Evolutionary conservation across 2,329 filamentous ascomycete genomes (phyloP), one percentile per base, ranked within the genome.

Genomic region (Trichophyton schoenleinii): DNA sequence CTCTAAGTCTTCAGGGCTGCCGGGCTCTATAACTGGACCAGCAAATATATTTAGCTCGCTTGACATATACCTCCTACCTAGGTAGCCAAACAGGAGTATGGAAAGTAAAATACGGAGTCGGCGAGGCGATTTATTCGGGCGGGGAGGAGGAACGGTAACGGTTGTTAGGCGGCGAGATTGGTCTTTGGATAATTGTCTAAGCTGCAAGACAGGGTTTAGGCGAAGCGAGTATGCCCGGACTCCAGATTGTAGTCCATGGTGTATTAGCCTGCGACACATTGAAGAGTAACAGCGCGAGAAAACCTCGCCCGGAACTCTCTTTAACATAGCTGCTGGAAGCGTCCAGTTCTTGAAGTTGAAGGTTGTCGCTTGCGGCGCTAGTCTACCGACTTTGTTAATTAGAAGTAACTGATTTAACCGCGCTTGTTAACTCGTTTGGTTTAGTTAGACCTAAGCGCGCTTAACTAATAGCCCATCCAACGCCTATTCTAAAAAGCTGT

Each of bases 1-100:
- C 25, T 66, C 60, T 41, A 64, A 36, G 62, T 77, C 76, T 57
- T 71, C 70, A 1, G 66, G 62, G 2, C 73, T 70, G 15, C 70
- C 75, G n/a, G 71, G 73, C 38, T 66, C 62, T 58, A 68, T 63
- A 5, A 53, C 53, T 36, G 62, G 64, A 13, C 58, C 53, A 8
- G 18, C 13, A 20, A 63, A 38, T 9, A 44, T 2, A 9, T 49
- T 42, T 13, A 62, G 9, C 9, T 59, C 9, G 9, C n/a, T 8
- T 9, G 61, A 44, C 6, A 44, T 20, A 11, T 20, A 31, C 9
- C n/a, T 28, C 15, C 59, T 61, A 22, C 74, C 74, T 3, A 75
- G 55, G 8, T 62, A 60, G 11, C 70, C 70, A 63, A 76, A 76
- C 3, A 74, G 63, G 9, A 66, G 66, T 3, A 67, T 66, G 63